phyloP scores from a whole-genome alignment of 2,329 filamentous ascomycete genomes.

The Aspergillus costaricaensis region DNA sequence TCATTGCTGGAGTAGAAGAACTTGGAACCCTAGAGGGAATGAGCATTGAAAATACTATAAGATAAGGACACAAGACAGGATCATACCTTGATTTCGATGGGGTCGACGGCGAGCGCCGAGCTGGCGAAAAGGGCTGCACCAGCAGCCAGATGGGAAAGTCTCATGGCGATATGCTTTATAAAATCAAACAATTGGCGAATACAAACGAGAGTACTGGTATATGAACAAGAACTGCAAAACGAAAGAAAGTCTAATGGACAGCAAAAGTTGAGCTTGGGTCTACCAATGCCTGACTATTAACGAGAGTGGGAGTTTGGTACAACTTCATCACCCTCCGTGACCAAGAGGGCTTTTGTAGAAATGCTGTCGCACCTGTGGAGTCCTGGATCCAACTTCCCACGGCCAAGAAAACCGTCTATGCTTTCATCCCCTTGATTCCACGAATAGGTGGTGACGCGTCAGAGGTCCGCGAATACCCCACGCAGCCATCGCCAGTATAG shows the following conservation, averaged over 20 bases:
- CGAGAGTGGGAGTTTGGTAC: neutral
- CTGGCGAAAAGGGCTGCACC: constrained; percentile 45
- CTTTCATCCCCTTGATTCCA: neutral
- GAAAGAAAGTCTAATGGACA: neutral
- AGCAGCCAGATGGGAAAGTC: constrained; percentile 16
- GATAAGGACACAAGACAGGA: neutral
- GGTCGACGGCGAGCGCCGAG: constrained; percentile 53
- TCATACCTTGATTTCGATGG: constrained; percentile 55
- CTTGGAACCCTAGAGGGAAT: constrained; percentile 63
- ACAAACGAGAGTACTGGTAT: neutral
- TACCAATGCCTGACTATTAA: neutral
- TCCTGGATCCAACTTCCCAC: neutral
- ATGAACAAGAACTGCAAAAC: neutral
- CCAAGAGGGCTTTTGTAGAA: neutral
- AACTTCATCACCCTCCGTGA: neutral
- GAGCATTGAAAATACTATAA: too few species aligned
- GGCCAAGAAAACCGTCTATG: neutral
- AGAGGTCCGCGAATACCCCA: neutral
- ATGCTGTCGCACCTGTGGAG: neutral
- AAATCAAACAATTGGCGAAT: neutral
- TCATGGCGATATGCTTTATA: neutral
- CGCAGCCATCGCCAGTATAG: neutral
- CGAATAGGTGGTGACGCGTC: neutral
- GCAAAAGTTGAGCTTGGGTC: neutral
- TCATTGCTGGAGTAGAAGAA: constrained; percentile 84